Percentiles rank a stretch among this genome's conserved stretches.
These are phyloP conservation scores for Themeda triandra DNA, from an alignment of 176 grass and related monocot genomes.

Conservation along the genomic window DNA sequence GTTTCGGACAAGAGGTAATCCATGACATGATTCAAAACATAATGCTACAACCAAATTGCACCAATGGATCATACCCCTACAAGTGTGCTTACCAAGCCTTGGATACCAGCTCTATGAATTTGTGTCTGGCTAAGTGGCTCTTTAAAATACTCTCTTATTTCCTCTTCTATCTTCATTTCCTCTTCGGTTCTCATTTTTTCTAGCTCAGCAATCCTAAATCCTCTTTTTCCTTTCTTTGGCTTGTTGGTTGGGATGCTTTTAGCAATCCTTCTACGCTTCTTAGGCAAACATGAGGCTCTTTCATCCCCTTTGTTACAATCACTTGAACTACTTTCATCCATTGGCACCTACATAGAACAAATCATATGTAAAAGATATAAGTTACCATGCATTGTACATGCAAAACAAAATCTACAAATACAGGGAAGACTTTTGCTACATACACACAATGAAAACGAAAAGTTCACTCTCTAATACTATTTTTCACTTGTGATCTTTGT, in stretches of 20 bases:
- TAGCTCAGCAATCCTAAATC: not conserved
- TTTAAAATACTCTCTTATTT: not conserved
- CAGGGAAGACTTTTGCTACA: not conserved
- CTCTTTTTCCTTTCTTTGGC: not conserved
- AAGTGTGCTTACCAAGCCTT: not conserved
- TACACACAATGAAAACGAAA: not conserved
- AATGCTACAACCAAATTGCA: not conserved
- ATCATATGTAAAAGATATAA: not conserved
- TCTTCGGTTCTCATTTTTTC: not conserved
- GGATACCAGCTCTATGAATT: not conserved
- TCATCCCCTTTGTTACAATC: not conserved
- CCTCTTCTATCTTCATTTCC: not conserved
- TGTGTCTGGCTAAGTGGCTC: not conserved
- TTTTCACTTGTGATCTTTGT: not conserved
- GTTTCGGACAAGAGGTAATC: not conserved
- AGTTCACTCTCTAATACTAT: not conserved
- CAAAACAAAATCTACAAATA: not conserved
- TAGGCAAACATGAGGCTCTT: not conserved
- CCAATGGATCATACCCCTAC: not conserved
- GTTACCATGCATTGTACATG: not conserved
- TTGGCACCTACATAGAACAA: not conserved
- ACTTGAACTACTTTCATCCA: not conserved
- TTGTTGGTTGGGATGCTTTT: not conserved
- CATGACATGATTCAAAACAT: not conserved
- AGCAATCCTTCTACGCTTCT: not conserved